Evolutionary conservation across 176 grass and related monocot species (phyloP).

Genomic region (Musa beccarii): DNA sequence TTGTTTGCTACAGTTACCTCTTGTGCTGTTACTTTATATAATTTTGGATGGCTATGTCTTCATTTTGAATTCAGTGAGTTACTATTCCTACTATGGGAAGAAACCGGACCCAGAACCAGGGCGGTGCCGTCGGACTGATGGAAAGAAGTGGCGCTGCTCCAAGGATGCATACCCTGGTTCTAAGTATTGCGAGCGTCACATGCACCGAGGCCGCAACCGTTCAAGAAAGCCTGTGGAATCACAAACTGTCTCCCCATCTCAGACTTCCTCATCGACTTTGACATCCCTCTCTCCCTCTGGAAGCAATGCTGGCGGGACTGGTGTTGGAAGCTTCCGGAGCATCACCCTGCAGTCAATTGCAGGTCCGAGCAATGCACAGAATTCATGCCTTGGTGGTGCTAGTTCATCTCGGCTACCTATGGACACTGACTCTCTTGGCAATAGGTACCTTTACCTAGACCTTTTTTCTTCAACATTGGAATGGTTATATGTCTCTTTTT

Average conservation of each 20-base stretch:
- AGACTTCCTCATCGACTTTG: slow-evolving; percentile 46
- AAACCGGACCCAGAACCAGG: slow-evolving; percentile 93
- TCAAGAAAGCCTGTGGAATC: slow-evolving; percentile 99
- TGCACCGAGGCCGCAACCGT: slow-evolving; percentile 99
- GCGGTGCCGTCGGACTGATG: slow-evolving; percentile 91
- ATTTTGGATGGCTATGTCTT: neutral
- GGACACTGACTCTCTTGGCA: slow-evolving; percentile 35
- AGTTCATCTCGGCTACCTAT: slow-evolving; percentile 46
- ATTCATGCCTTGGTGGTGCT: slow-evolving; percentile 47
- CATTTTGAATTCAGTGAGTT: slow-evolving; percentile 54
- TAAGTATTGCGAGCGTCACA: slow-evolving; percentile 99
- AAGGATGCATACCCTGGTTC: slow-evolving; percentile 99
- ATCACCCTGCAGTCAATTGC: slow-evolving; percentile 31
- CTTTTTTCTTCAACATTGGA: neutral
- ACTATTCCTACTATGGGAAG: slow-evolving; percentile 96
- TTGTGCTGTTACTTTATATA: neutral
- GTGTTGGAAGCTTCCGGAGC: slow-evolving; percentile 20
- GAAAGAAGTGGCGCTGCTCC: slow-evolving; percentile 99
- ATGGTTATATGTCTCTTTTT: neutral
- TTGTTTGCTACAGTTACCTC: neutral
- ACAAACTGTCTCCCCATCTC: slow-evolving; percentile 40
- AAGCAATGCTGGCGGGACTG: slow-evolving; percentile 4
- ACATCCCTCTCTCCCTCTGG: slow-evolving; percentile 29
- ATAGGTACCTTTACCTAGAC: slow-evolving; percentile 17
- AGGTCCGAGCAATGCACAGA: slow-evolving; percentile 27